These are phyloP conservation scores for Colletotrichum sp. DNA, from an alignment of 2,329 filamentous ascomycete genomes.

Conservation along the genomic window DNA sequence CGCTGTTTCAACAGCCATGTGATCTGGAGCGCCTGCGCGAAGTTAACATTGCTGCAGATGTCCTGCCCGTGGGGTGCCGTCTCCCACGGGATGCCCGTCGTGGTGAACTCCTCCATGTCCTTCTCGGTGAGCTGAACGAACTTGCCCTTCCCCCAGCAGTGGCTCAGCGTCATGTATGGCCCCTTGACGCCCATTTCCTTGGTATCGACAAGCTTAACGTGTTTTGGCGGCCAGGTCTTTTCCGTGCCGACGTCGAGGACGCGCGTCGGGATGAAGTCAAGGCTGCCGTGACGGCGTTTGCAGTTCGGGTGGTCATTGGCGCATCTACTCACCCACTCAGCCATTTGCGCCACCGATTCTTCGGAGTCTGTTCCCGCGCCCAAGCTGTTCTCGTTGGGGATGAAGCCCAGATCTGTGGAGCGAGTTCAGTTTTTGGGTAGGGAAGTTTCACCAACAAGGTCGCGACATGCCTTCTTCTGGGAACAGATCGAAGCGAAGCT, in stretches of 20 bases:
- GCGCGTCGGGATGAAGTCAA: constrained; percentile 12
- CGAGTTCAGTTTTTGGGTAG: background rate
- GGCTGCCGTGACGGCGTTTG: background rate
- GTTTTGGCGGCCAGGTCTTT: background rate
- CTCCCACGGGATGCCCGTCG: background rate
- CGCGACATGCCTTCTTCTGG: background rate
- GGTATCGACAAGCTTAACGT: constrained; percentile 1
- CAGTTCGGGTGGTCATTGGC: constrained; percentile 1
- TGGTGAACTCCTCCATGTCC: background rate
- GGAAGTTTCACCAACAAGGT: background rate
- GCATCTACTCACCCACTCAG: constrained; percentile 18
- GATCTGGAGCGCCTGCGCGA: constrained; percentile 24
- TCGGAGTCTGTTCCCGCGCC: background rate
- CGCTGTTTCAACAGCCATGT: constrained; percentile 14
- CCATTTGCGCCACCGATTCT: background rate
- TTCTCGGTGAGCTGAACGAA: constrained; percentile 3
- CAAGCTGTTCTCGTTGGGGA: background rate
- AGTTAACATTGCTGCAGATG: constrained; percentile 14
- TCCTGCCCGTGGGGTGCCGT: background rate
- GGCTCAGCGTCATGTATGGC: constrained; percentile 24
- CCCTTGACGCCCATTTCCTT: background rate
- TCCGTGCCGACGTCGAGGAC: constrained; percentile 16
- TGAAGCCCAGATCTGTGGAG: background rate
- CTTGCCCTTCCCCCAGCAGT: constrained; percentile 23
- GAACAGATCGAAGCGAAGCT: background rate